These are phyloP conservation scores for Diaporthe citrichinensis DNA, from an alignment of 2,329 filamentous ascomycete genomes.

Conservation along the genomic window DNA sequence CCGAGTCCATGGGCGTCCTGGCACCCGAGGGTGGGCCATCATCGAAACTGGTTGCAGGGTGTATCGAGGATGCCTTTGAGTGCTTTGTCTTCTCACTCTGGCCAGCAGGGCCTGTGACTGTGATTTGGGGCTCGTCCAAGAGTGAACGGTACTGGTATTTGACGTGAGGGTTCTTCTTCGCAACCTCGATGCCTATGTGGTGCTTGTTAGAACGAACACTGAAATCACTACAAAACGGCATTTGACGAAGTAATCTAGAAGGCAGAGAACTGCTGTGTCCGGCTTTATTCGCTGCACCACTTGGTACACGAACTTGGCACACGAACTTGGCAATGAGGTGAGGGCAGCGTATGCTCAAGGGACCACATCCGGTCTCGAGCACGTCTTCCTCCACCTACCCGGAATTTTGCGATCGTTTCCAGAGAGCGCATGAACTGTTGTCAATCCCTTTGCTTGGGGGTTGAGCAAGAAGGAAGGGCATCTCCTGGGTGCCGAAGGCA, in stretches of 20 bases:
- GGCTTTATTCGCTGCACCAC: background rate
- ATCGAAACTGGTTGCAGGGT: constrained; percentile 90
- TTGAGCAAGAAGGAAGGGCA: background rate
- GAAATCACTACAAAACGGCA: too few relatives aligned
- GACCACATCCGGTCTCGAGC: background rate
- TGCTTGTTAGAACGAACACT: background rate
- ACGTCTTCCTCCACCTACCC: background rate
- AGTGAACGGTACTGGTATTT: constrained; percentile 73
- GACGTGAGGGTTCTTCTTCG: constrained; percentile 58
- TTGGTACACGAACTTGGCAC: background rate
- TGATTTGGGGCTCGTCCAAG: constrained; percentile 76
- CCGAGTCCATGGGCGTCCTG: constrained; percentile 78
- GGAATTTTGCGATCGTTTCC: background rate
- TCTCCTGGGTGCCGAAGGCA: background rate
- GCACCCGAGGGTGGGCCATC: constrained; percentile 69
- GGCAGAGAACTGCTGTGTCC: background rate
- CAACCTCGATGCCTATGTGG: constrained; percentile 65
- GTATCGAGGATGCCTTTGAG: constrained; percentile 70
- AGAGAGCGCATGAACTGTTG: background rate
- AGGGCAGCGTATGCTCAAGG: background rate
- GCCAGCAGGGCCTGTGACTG: constrained; percentile 73
- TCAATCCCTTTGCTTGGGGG: background rate
- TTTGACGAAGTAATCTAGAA: background rate
- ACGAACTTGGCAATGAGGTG: background rate
- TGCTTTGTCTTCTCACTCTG: constrained; percentile 66